Conservation (phyloP, 2,329 filamentous ascomycete genomes). For the Iodosphaeria phyllophila region DNA sequence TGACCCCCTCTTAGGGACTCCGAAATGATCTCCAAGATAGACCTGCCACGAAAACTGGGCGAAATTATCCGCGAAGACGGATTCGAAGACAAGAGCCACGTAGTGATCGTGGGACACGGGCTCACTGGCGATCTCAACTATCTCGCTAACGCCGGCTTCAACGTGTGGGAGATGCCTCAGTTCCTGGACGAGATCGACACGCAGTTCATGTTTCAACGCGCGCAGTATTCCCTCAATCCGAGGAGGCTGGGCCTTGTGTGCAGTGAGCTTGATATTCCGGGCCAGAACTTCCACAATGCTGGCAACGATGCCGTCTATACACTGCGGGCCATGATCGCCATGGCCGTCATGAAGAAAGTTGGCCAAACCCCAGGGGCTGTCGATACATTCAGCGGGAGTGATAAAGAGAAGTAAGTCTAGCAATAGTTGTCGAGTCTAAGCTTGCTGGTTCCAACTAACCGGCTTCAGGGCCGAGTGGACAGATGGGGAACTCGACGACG, state of each 20-base stretch:
- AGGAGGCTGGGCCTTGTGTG: slow-evolving; percentile 44
- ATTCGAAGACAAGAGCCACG: slow-evolving; percentile 14
- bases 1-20: slow-evolving; percentile 17
- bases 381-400: too few relatives aligned
- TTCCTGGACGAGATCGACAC: slow-evolving; percentile 57
- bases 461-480: slow-evolving; percentile 11
- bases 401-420: too few relatives aligned
- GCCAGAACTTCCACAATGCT: slow-evolving; percentile 62
- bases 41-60: slow-evolving; percentile 17
- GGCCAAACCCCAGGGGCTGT: too few relatives aligned
- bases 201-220: slow-evolving; percentile 45
- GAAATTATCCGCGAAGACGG: slow-evolving; percentile 15
- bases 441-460: too few relatives aligned
- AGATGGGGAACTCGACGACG: slow-evolving; percentile 14
- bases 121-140: slow-evolving; percentile 48
- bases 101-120: slow-evolving; percentile 70
- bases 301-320: slow-evolving; percentile 77
- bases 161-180: slow-evolving; percentile 30
- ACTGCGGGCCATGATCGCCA: slow-evolving; percentile 50
- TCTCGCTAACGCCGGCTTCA: slow-evolving; percentile 44
- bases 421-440: too few relatives aligned
- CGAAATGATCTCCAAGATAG: slow-evolving; percentile 16
- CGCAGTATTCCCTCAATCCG: slow-evolving; percentile 30
- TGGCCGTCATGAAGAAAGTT: slow-evolving; percentile 23
- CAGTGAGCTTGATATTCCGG: slow-evolving; percentile 39